Evolutionary conservation across 805 yeast species (phyloP), one percentile per base, ranked within the genome.

Genomic region (Candida fluviatilis): DNA sequence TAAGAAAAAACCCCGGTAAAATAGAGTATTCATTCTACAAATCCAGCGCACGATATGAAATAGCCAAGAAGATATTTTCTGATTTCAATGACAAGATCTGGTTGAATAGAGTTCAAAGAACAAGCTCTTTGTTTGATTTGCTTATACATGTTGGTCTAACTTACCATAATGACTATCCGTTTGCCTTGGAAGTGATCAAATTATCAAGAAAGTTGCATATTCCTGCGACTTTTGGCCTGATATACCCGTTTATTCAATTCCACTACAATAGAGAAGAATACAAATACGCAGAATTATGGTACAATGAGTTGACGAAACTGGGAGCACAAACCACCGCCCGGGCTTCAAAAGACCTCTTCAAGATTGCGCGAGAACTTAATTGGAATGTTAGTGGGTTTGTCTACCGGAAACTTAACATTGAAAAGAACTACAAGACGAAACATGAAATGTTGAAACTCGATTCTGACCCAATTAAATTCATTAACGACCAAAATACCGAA

Each of bases 211-310:
- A 49, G 3, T 36, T 39, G 14, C 51, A 52, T 3, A 35, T 63
- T 10, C 68, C 71, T n/a, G 52, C 62, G 17, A 54, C 71, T 0
- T 64, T 67, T 47, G 58, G 61, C 39, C 73, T 66, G 37, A 43
- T 66, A 1, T 62, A 52, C 36, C 72, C 74, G 1, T 61, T 68
- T 28, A 59, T 68, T 13, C 48, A 49, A 42, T 60, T 57, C 43
- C 71, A 68, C 43, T 62, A 64, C 42, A 39, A 43, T 15, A 48
- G 57, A 15, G 48, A 51, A 10, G 66, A 66, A 34, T 44, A 41
- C 42, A 52, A 55, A 2, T 43, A 35, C n/a, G 69, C 72, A 3
- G 55, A 59, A 31, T 26, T 52, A 11, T 68, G 73, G 73, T 68
- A 64, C 45, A 49, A 54, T 11, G 51, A 64, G 18, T 45, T 68